phyloP scores from a whole-genome alignment of 2,329 filamentous ascomycete species.

The Sporothrix sp. region DNA sequence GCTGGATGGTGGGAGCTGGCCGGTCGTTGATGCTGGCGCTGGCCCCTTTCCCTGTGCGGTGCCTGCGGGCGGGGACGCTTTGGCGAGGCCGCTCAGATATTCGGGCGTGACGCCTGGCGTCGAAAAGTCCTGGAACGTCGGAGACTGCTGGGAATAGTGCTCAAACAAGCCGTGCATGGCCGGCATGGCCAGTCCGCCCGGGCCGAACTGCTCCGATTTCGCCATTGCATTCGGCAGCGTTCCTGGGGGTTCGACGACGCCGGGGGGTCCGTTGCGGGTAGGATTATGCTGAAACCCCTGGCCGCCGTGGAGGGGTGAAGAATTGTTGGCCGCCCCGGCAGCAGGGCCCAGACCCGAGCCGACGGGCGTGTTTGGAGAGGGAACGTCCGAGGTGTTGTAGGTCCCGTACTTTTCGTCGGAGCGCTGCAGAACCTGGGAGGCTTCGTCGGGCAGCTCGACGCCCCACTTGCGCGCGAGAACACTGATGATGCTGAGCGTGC shows the following conservation, averaged over 20 bases:
- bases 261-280: too few relatives aligned
- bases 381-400: conserved; percentile 53
- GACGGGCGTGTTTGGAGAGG: conserved; percentile 38
- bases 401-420: conserved; percentile 72
- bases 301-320: not conserved
- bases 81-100: conserved; percentile 2
- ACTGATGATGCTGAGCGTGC: conserved; percentile 76
- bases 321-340: not conserved
- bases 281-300: too few relatives aligned
- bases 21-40: too few relatives aligned
- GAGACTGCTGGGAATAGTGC: conserved; percentile 25
- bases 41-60: too few relatives aligned
- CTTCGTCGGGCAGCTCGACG: conserved; percentile 77
- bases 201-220: not conserved
- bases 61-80: not conserved
- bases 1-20: too few relatives aligned
- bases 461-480: conserved; percentile 84
- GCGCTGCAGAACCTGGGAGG: conserved; percentile 61
- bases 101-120: conserved; percentile 8
- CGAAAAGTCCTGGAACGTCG: conserved; percentile 20
- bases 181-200: not conserved
- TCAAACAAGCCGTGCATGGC: conserved; percentile 14
- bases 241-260: too few relatives aligned
- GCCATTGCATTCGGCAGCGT: conserved; percentile 1
- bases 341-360: not conserved